These are phyloP conservation scores for Fusarium torreyae DNA, from an alignment of 2,329 filamentous ascomycete species.

Conservation along the genomic window DNA sequence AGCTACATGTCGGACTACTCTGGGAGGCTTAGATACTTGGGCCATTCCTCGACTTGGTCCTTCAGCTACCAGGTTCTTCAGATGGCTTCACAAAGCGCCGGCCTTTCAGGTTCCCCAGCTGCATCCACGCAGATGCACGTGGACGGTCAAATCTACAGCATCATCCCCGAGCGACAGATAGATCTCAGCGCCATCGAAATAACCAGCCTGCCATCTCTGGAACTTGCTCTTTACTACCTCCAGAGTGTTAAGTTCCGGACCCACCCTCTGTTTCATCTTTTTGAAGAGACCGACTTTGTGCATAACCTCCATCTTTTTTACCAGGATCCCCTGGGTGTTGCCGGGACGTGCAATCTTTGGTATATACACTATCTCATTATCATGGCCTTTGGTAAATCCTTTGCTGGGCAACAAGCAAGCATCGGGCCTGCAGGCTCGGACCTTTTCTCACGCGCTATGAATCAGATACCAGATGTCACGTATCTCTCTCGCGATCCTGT, in stretches of 20 bases:
- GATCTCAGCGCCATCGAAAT: constrained; percentile 1
- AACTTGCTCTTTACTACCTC: constrained; percentile 17
- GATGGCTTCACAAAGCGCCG: constrained; percentile 2
- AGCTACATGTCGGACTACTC: constrained; percentile 14
- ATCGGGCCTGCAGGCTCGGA: constrained; percentile 19
- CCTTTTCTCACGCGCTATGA: constrained; percentile 17
- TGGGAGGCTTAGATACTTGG: constrained; percentile 19
- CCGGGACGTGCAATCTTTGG: constrained; percentile 10
- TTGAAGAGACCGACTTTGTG: constrained; percentile 16
- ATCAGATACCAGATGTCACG: constrained; percentile 20
- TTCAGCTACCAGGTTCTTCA: constrained; percentile 20
- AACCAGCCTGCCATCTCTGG: constrained; percentile 10
- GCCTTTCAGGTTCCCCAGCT: neutral
- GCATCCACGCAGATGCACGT: constrained; percentile 14
- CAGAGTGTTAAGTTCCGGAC: constrained; percentile 24
- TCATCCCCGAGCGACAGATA: constrained; percentile 3
- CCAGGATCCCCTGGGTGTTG: constrained; percentile 4
- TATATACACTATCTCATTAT: constrained; percentile 21
- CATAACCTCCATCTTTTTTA: constrained; percentile 9
- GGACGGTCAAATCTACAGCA: constrained; percentile 12
- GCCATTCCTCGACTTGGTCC: constrained; percentile 28
- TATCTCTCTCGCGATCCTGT: constrained; percentile 18
- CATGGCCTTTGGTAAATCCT: constrained; percentile 27
- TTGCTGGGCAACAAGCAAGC: constrained; percentile 1
- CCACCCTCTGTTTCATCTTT: constrained; percentile 18